Evolutionary conservation across 768 basidiomycete genomes (phyloP).

Genomic region (Collybia mongolica): DNA sequence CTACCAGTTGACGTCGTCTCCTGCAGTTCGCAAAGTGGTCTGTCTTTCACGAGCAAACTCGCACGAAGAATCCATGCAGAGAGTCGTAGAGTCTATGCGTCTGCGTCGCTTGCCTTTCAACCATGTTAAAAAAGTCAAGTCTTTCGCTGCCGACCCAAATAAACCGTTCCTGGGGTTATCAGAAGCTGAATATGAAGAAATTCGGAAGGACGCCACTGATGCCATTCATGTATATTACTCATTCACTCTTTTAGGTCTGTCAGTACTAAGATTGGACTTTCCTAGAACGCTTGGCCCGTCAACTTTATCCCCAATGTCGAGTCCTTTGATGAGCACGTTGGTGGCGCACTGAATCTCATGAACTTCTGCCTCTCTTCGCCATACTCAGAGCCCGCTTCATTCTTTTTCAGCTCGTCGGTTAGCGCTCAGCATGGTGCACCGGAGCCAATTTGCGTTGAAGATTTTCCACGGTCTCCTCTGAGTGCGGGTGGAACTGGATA

Average conservation of each 20-base stretch:
- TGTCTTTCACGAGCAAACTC: slow-evolving; percentile 50
- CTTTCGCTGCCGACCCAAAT: slow-evolving; percentile 42
- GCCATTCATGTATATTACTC: slow-evolving; percentile 41
- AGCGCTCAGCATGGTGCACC: slow-evolving; percentile 31
- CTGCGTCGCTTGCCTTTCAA: slow-evolving; percentile 27
- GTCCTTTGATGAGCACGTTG: slow-evolving; percentile 40
- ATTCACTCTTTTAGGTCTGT: not conserved
- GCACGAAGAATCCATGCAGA: slow-evolving; percentile 38
- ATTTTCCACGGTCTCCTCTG: slow-evolving; percentile 28
- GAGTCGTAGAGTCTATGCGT: slow-evolving; percentile 41
- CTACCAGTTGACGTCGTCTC: slow-evolving; percentile 35
- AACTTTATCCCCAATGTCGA: slow-evolving; percentile 48
- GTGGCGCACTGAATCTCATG: slow-evolving; percentile 48
- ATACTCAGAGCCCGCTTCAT: slow-evolving; percentile 29
- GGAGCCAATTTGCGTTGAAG: slow-evolving; percentile 27
- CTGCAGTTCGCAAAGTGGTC: slow-evolving; percentile 39
- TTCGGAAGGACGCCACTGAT: slow-evolving; percentile 34
- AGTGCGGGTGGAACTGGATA: slow-evolving; percentile 34
- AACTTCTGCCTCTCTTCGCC: slow-evolving; percentile 43
- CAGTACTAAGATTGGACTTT: not conserved
- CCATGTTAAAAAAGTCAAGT: slow-evolving; percentile 30
- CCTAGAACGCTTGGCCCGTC: slow-evolving; percentile 55
- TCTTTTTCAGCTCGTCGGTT: slow-evolving; percentile 54
- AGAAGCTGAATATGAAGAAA: slow-evolving; percentile 29
- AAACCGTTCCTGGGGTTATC: slow-evolving; percentile 39